A percentile compares a stretch with the other conserved stretches of the same genome.
Conservation (phyloP, 768 basidiomycete genomes). For the Pleurotus cornucopiae region DNA sequence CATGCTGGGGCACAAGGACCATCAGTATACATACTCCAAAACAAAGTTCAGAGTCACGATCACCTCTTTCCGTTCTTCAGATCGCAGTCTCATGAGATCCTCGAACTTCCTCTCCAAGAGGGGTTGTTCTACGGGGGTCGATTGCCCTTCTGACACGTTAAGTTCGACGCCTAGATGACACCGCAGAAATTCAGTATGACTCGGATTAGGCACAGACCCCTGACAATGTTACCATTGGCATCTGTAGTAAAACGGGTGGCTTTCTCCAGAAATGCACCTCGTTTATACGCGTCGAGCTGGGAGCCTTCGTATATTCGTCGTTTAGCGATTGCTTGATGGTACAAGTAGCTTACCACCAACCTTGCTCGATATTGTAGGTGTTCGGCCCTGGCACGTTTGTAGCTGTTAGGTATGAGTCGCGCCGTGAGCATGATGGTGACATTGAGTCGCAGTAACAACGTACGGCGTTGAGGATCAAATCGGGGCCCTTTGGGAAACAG, state of each 20-base stretch:
- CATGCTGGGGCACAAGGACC: conserved; percentile 38
- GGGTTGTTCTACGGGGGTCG: conserved; percentile 2
- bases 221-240: conserved; percentile 13
- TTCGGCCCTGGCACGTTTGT: no score
- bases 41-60: background rate
- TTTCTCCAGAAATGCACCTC: conserved; percentile 56
- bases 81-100: conserved; percentile 57
- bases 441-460: background rate
- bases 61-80: conserved; percentile 64
- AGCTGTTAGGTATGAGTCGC: no score
- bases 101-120: conserved; percentile 60
- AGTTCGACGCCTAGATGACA: no score
- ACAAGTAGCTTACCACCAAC: no score
- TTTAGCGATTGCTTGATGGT: background rate
- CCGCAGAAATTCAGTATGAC: no score
- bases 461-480: conserved; percentile 38
- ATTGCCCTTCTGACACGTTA: conserved; percentile 20
- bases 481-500: conserved; percentile 49
- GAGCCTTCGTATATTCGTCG: conserved; percentile 26
- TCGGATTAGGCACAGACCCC: no score
- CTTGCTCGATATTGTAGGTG: no score
- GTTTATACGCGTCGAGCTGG: conserved; percentile 47
- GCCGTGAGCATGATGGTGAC: no score
- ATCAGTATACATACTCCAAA: background rate
- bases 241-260: conserved; percentile 46